Evolutionary conservation across 768 basidiomycete genomes (phyloP).

Genomic region (Tephrocybe rancida): DNA sequence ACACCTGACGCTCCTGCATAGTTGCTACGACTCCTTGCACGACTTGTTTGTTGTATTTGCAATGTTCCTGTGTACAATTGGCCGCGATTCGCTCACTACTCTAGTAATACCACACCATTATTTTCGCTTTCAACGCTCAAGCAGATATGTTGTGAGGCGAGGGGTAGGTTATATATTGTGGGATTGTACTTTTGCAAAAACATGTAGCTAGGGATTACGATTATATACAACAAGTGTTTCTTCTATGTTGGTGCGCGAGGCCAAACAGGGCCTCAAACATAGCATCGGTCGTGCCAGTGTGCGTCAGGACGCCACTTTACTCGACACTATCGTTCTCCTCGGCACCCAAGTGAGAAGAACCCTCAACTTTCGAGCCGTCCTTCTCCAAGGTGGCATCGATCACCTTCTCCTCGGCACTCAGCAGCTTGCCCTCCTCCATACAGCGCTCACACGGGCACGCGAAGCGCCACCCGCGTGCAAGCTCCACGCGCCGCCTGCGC

Average conservation of each 20-base stretch:
- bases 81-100: conserved; percentile 7
- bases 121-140: background rate
- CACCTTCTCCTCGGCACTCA: conserved; percentile 33
- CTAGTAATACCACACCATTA: conserved; percentile 15
- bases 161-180: conserved; percentile 4
- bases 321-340: conserved; percentile 18
- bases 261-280: background rate
- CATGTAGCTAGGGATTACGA: background rate
- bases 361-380: conserved; percentile 57
- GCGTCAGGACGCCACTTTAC: background rate
- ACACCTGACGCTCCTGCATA: background rate
- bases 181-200: background rate
- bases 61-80: conserved; percentile 10
- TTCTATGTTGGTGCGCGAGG: background rate
- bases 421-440: conserved; percentile 48
- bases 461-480: conserved; percentile 83
- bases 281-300: too few relatives aligned
- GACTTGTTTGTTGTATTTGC: conserved; percentile 9
- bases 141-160: background rate
- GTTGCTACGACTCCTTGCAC: conserved; percentile 7
- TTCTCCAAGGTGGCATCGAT: conserved; percentile 32
- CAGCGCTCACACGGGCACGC: conserved; percentile 75
- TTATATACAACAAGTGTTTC: background rate
- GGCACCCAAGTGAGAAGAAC: conserved; percentile 26
- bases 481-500: conserved; percentile 67